Evolutionary conservation across 2,329 filamentous ascomycete species (phyloP), one percentile per base, ranked within the genome.

Genomic region (Gremmenia infestans): DNA sequence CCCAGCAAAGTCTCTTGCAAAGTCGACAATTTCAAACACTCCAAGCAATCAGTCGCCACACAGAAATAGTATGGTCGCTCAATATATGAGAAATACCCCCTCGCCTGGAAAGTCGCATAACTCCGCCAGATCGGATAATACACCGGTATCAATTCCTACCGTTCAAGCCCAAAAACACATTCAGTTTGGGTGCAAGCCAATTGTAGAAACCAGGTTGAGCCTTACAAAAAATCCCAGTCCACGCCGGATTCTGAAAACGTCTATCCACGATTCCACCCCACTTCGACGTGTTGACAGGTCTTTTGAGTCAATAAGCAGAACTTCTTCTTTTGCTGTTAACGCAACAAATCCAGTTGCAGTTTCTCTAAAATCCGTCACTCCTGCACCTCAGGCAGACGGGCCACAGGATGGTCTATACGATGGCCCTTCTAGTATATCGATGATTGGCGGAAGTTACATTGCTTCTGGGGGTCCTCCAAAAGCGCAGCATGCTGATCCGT

Each of bases 51-150:
- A 56, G 35, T 52, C 60, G n/a, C 51, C 53, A 32, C 36, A 45
- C n/a, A 58, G 37, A 48, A 52, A 62, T 5, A 57, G 57, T 25
- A 15, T 68, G 9, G 46, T 69, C 17, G 61, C 67, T n/a, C 55
- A 57, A 25, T 70, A 68, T 50, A 69, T 58, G 8, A 63, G 52
- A 5, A 69, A 68, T 57, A 46, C 60, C 22, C 53, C 64, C 19
- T 67, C 68, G 0, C 64, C 67, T 35, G 54, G 60, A 15, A 65
- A 60, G 49, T 65, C 64, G 3, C 62, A 65, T 46, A 65, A 61
- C 46, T 65, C 62, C 5, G 37, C 40, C 11, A 59, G 52, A 42
- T 64, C 61, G 5, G 59, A 60, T 14, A 62, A 58, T 35, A 58
- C 59, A 7, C 48, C 62, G 23, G 53, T 59, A 23, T 61, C 56